phyloP scores from a whole-genome alignment of 2,329 filamentous ascomycete genomes.

The Dactylellina drechsleri region DNA sequence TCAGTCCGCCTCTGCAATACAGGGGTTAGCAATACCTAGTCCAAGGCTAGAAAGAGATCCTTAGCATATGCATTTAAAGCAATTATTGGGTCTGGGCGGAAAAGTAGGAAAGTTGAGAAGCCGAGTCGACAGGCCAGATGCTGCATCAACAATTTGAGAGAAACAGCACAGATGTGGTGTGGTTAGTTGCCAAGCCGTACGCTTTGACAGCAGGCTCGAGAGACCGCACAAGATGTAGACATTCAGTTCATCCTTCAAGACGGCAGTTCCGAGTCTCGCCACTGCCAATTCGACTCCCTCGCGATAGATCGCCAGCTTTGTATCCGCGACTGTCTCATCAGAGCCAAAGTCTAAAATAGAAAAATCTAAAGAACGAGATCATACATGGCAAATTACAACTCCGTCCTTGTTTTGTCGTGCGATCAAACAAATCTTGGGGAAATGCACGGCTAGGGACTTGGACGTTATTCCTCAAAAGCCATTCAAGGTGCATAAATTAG shows the following conservation, averaged over 20 bases:
- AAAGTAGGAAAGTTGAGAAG: conserved; percentile 12
- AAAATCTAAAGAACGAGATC: no score
- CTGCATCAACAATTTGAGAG: no score
- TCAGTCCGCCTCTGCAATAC: conserved; percentile 29
- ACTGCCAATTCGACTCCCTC: no score
- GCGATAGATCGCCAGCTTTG: no score
- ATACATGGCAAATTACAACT: neutral
- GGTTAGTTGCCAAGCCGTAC: neutral
- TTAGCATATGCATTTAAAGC: conserved; percentile 37
- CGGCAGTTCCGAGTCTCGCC: no score
- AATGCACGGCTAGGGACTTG: no score
- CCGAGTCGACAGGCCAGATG: neutral
- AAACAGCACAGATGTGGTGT: no score
- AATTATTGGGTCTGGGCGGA: conserved; percentile 39
- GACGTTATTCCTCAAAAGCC: no score
- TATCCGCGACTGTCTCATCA: neutral
- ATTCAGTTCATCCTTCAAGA: no score
- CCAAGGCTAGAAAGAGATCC: conserved; percentile 11
- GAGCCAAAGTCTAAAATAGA: neutral
- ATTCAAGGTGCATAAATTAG: conserved; percentile 12
- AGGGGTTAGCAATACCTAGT: conserved; percentile 36
- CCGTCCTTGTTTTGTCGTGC: neutral
- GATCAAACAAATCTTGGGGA: neutral
- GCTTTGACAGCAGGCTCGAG: conserved; percentile 32
- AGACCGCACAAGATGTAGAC: no score